Evolutionary conservation across 108 stramenopile genomes (phyloP).

Genomic region (Pseudonitzschia delicatissima): DNA sequence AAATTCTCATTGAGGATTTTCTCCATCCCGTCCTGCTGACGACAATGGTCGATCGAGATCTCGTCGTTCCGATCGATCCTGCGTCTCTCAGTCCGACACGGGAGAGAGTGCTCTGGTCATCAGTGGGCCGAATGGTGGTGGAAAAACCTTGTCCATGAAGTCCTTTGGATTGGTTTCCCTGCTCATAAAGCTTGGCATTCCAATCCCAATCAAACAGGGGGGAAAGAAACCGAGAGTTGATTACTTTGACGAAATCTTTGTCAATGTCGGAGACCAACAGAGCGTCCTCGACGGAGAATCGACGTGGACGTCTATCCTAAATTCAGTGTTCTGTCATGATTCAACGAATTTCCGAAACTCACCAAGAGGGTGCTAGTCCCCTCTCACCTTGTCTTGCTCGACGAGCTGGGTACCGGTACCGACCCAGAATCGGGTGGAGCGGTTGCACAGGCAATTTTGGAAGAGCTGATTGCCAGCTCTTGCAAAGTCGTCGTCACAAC

Average conservation of each 20-base stretch:
- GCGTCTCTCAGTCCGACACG: constrained; percentile 29
- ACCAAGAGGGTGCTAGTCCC: not conserved
- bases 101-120: constrained; percentile 49
- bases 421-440: constrained; percentile 73
- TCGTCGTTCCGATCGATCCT: constrained; percentile 71
- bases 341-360: constrained; percentile 12
- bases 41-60: constrained; percentile 39
- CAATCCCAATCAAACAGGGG: constrained; percentile 29
- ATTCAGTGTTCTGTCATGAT: constrained; percentile 56
- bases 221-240: constrained; percentile 37
- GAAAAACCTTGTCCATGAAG: constrained; percentile 77
- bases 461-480: constrained; percentile 42
- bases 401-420: constrained; percentile 81
- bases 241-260: constrained; percentile 58
- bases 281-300: constrained; percentile 58
- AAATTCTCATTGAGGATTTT: constrained; percentile 14
- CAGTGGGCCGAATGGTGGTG: constrained; percentile 77
- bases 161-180: constrained; percentile 66
- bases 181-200: constrained; percentile 51
- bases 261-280: constrained; percentile 76
- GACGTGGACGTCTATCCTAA: constrained; percentile 68
- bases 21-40: constrained; percentile 25
- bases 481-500: constrained; percentile 74
- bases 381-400: constrained; percentile 53
- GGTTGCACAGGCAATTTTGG: constrained; percentile 71